Base-by-base conservation (phyloP, 192 early-diverging fungal species). In the Backusella morwellensis region DNA sequence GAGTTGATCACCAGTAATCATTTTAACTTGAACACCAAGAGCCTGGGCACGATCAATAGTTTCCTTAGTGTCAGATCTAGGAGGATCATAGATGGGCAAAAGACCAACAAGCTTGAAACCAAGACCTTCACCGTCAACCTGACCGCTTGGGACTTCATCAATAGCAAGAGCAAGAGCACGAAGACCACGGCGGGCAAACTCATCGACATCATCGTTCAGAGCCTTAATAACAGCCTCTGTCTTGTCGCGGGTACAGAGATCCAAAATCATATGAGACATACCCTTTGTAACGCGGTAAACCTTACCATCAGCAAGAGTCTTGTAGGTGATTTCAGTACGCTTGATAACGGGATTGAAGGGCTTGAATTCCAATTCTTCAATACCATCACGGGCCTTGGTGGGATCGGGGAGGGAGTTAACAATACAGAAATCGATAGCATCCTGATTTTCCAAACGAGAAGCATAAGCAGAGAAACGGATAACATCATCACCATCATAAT, bases 1-100 rank as follows among this genome's bases (percentile, higher is more conserved):
- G 40, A 91, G 84, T 85, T 96, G 95, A 86, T 97, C 96, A 82
- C 80, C 96, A 74, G 96, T 97, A 81, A 97, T 94, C 96, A 97
- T 97, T 89, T 96, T 96, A 82, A 97, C 93, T 79, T 90, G 76
- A 38, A 94, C 89, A 81, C 92, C 92, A 63, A 92, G 89, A 68
- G 86, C 89, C 72, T 87, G 85, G 78, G 90, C 89, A 70, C 90
- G 90, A 69, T 90, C 88, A 75, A 94, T 92, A 68, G 92, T 94
- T 78, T 92, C 91, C 88, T 91, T 92, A 76, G 92, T 92, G 80
- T 94, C 92, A 73, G 90, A 87, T 70, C 92, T 88, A 26, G 92
- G 92, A n/a, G 92, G 92, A 84, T 94, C 92, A 77, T 90, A 91
- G 77, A 94, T 91, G 47, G 91, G 88, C 70, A 94, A 86, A 63